Percentiles rank a stretch among this genome's conserved stretches.
Evolutionary conservation across 768 basidiomycete species (phyloP).

Genomic region (Naematelia aurantialba): DNA sequence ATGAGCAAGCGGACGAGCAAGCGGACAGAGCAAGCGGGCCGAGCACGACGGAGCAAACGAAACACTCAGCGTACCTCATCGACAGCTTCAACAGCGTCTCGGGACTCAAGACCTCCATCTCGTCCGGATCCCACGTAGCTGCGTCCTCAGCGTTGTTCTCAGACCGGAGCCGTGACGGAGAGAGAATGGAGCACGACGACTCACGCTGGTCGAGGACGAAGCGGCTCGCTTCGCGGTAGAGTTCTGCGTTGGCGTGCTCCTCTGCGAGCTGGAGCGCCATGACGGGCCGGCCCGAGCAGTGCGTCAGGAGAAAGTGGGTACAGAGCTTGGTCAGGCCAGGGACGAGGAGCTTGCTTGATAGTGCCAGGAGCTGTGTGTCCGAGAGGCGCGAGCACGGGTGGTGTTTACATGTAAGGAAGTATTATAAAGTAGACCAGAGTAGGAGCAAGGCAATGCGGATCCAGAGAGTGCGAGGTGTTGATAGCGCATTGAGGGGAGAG

Average conservation of each 20-base stretch:
- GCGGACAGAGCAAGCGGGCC: no score
- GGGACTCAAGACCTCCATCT: constrained; percentile 57
- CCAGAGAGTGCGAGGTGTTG: no score
- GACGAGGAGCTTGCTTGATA: constrained; percentile 82
- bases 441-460: not conserved
- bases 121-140: constrained; percentile 38
- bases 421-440: not conserved
- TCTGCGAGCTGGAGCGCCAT: constrained; percentile 91
- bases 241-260: constrained; percentile 65
- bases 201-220: constrained; percentile 89
- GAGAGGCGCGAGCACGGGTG: no score
- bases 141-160: not conserved
- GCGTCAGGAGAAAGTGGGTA: constrained; percentile 79
- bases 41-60: not conserved
- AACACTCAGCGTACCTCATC: constrained; percentile 57
- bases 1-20: no score
- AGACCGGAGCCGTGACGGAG: not conserved
- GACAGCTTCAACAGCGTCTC: constrained; percentile 85
- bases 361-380: constrained; percentile 60
- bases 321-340: constrained; percentile 76
- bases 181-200: constrained; percentile 57
- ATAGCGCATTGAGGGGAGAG: no score
- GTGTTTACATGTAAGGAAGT: no score
- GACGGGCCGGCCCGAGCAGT: constrained; percentile 87
- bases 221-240: constrained; percentile 79